These are phyloP conservation scores for Ocimum tenuiflorum DNA, from an alignment of 257 asterid species.

Conservation along the genomic window DNA sequence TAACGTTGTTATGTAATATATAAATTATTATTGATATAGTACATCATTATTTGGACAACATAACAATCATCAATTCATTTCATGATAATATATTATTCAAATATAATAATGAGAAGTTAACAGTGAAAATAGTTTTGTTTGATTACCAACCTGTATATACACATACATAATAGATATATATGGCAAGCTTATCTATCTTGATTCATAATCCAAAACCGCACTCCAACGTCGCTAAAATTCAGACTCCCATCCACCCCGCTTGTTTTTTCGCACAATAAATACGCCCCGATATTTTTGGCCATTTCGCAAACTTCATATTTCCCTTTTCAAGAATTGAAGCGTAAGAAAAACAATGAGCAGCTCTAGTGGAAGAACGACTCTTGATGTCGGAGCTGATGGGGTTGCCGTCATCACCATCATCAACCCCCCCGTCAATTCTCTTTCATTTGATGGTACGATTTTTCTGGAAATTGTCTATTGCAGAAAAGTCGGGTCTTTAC, in stretches of 20 bases:
- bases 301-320: background rate
- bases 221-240: constrained; percentile 25
- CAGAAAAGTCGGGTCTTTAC: constrained; percentile 1
- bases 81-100: too few relatives aligned
- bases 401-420: constrained; percentile 80
- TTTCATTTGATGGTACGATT: constrained; percentile 75
- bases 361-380: constrained; percentile 59
- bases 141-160: too few relatives aligned
- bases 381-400: constrained; percentile 92
- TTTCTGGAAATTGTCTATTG: background rate
- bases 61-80: too few relatives aligned
- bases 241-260: constrained; percentile 24
- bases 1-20: too few relatives aligned
- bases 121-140: too few relatives aligned
- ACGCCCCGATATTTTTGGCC: background rate
- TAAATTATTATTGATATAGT: too few relatives aligned
- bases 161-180: background rate
- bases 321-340: background rate
- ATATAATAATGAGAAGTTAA: too few relatives aligned
- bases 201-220: constrained; percentile 23
- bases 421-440: constrained; percentile 97
- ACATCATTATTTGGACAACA: too few relatives aligned
- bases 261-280: constrained; percentile 12
- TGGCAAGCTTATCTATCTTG: constrained; percentile 9
- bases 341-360: constrained; percentile 28